Base-by-base conservation (phyloP, 139 green algal species). In the Coelastrella sp. region DNA sequence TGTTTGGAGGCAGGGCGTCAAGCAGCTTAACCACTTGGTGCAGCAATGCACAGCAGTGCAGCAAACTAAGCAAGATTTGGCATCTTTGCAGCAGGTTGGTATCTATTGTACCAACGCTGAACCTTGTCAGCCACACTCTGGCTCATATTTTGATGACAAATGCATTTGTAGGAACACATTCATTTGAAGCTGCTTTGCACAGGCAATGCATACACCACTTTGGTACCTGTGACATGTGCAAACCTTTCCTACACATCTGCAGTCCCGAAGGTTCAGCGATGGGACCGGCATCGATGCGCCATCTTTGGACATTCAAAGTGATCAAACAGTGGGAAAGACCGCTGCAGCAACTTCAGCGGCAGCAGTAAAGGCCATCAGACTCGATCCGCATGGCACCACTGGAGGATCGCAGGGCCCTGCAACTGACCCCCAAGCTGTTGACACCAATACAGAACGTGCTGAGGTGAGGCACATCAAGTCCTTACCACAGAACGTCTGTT, bases 351-450 rank as follows among this genome's bases (percentile, higher is more conserved):
- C 7, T 17, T 21, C 43, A 34, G 21, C 19, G 38, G 38, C 68
- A 25, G 38, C 68, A 59, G 68, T 35, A 11, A 27, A 77, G n/a
- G 40, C n/a, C 68, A 5, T 34, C 37, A 37, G 43, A 48, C n/a
- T n/a, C n/a, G n/a, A n/a, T n/a, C n/a, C n/a, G n/a, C n/a, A n/a
- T n/a, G 27, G 72, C 40, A 27, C 35, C 27, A 15, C 13, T n/a
- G 41, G 17, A n/a, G 72, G 64, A n/a, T 27, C 64, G 43, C 68
- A 21, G 25, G 43, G 23, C 30, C 72, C n/a, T 17, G 43, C 72
- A 63, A 21, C 57, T 45, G 72, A 64, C 30, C 30, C 40, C 43
- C 72, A 35, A 17, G 72, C 72, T 64, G n/a, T n/a, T n/a, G 43
- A 38, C 30, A 37, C 3, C 25, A 77, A 25, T 35, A 21, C 72